These are phyloP conservation scores for Colletotrichum brevisporum DNA, from an alignment of 2,329 filamentous ascomycete genomes.

Conservation along the genomic window DNA sequence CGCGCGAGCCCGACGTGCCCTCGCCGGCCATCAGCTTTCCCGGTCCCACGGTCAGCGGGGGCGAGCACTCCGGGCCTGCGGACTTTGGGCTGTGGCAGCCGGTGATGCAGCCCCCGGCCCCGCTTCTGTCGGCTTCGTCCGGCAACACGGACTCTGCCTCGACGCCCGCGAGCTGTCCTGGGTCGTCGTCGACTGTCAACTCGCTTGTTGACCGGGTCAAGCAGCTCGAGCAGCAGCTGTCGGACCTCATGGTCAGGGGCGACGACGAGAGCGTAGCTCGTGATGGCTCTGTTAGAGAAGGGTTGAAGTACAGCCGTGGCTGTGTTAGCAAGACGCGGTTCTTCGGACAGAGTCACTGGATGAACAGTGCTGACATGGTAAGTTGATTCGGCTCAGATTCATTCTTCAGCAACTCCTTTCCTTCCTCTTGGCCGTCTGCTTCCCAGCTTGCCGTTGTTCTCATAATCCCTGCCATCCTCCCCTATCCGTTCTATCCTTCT, in stretches of 20 bases:
- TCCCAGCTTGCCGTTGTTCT: background rate
- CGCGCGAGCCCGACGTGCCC: background rate
- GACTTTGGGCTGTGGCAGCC: constrained; percentile 29
- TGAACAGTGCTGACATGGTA: constrained; percentile 59
- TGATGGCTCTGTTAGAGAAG: background rate
- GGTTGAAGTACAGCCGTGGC: constrained; percentile 44
- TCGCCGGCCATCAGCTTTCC: constrained; percentile 11
- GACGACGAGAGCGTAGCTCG: background rate
- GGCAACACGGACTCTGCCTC: constrained; percentile 18
- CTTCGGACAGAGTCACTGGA: constrained; percentile 66
- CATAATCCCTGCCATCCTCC: background rate
- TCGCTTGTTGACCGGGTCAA: constrained; percentile 55
- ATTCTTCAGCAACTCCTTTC: constrained; percentile 3
- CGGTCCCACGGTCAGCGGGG: background rate
- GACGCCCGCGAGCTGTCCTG: constrained; percentile 41
- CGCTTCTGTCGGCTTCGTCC: background rate
- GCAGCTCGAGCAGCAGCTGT: constrained; percentile 60
- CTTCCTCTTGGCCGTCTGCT: background rate
- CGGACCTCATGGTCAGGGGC: constrained; percentile 13
- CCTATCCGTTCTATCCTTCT: background rate
- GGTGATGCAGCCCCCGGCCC: background rate
- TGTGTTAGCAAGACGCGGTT: constrained; percentile 60
- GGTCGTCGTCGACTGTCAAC: constrained; percentile 45
- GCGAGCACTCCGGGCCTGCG: constrained; percentile 3
- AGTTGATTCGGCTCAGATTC: constrained; percentile 31